Evolutionary conservation across 768 basidiomycete genomes (phyloP).

Genomic region (Tylopilus rubrobrunneus): DNA sequence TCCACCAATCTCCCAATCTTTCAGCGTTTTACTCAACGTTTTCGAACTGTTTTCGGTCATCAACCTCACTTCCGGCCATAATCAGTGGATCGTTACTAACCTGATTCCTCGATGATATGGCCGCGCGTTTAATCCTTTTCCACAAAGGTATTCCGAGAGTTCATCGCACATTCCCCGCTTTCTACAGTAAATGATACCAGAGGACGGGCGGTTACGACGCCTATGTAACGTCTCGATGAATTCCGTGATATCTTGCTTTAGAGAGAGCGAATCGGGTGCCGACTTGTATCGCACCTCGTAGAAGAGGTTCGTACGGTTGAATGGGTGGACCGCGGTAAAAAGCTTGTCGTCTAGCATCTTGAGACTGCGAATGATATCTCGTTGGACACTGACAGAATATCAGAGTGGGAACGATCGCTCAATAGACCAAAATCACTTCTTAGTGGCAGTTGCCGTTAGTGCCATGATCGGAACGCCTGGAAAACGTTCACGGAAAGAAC

Average conservation of each 20-base stretch:
- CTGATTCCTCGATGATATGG: conserved; percentile 74
- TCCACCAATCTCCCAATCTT: conserved; percentile 59
- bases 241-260: conserved; percentile 62
- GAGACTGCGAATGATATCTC: conserved; percentile 67
- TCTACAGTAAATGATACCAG: conserved; percentile 81
- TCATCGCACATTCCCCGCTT: conserved; percentile 62
- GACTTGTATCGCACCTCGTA: conserved; percentile 76
- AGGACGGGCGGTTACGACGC: conserved; percentile 55
- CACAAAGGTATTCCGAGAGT: conserved; percentile 57
- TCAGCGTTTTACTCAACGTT: conserved; percentile 49
- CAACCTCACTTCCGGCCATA: background rate
- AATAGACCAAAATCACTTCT: conserved; percentile 37
- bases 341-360: conserved; percentile 54
- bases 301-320: conserved; percentile 75
- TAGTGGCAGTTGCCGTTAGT: conserved; percentile 78
- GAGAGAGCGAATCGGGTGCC: conserved; percentile 43
- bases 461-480: conserved; percentile 81
- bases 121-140: conserved; percentile 60
- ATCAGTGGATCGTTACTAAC: conserved; percentile 30
- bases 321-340: conserved; percentile 68
- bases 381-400: conserved; percentile 53
- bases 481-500: conserved; percentile 63
- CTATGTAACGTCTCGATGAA: conserved; percentile 64
- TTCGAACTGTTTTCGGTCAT: conserved; percentile 32
- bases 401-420: background rate